Evolutionary conservation across 2,329 filamentous ascomycete genomes (phyloP).

Genomic region (Trichoderma guizhouense): DNA sequence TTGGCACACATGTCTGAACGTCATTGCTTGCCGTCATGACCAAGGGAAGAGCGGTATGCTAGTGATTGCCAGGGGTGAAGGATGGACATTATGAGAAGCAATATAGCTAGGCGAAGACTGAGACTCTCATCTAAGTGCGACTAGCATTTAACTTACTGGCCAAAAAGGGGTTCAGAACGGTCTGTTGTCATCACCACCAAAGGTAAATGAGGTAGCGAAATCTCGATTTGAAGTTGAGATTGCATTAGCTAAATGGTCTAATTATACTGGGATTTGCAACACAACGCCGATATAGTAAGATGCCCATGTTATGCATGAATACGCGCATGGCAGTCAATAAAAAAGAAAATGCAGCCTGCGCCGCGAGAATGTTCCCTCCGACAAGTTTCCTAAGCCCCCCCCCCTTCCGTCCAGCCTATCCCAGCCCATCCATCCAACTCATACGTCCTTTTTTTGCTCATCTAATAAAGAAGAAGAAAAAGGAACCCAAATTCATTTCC

Average conservation of each 20-base stretch:
- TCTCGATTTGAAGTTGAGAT: constrained; percentile 9
- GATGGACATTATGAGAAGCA: neutral
- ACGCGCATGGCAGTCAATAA: neutral
- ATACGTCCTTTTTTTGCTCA: neutral
- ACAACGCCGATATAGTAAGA: constrained; percentile 5
- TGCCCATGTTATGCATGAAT: neutral
- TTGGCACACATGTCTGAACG: neutral
- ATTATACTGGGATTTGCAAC: constrained; percentile 8
- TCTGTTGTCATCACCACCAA: neutral
- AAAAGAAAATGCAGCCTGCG: neutral
- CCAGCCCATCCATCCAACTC: neutral
- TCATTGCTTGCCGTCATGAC: neutral
- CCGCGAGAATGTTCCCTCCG: neutral
- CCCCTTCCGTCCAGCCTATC: neutral
- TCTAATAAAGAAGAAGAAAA: neutral
- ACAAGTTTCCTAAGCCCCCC: neutral
- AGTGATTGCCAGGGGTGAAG: neutral
- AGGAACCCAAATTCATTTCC: neutral
- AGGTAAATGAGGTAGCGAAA: neutral
- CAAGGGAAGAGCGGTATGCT: neutral
- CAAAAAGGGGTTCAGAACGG: neutral
- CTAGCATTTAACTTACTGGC: neutral
- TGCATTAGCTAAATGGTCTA: constrained; percentile 13
- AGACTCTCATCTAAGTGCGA: neutral
- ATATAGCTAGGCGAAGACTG: neutral